Base-by-base conservation (phyloP, 139 green algal genomes). In the Chlamydomonas incerta region DNA sequence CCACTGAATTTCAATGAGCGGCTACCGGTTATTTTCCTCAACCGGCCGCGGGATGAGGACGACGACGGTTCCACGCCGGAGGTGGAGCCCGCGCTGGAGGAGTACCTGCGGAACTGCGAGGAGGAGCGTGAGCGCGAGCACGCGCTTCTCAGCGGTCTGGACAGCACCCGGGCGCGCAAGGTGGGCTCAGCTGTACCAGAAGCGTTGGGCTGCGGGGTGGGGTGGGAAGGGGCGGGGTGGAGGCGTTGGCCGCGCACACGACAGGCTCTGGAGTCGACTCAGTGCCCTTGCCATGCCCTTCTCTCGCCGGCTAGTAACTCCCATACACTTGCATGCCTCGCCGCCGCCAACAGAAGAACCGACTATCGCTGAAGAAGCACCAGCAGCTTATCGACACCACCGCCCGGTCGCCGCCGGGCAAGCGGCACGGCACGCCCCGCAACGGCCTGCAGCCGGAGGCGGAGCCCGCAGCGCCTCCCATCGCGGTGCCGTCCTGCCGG, bases 21-120 rank as follows among this genome's bases (percentile, higher is more conserved):
- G 15, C 73, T 89, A 13, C 75, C 65, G 17, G 75, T 89, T 11
- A 69, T 89, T 35, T 71, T 69, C 46, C 34, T 80, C 1, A 29
- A 88, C 60, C 58, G 68, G n/a, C 14, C 29, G 14, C 69, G 83
- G 10, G 57, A 82, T 33, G 21, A 33, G 33, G 72, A 88, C 3
- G 63, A 75, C 26, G 65, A 35, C 4, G 79, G n/a, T n/a, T n/a
- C 76, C 66, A 21, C 14, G 20, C 77, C 41, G 34, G 37, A 46
- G 15, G 8, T 89, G 29, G 86, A 89, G 14, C 60, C 86, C 20
- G 62, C 60, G 3, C 79, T 89, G 20, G 77, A 72, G 60, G 47
- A 81, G 29, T 89, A 77, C n/a, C 72, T 89, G 18, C 29, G 29
- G 11, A 34, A 33, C 24, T 83, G 83, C 69, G 86, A 89, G 71